Conservation (phyloP, 352 stramenopile species). For the Globisporangium acanthophoron region DNA sequence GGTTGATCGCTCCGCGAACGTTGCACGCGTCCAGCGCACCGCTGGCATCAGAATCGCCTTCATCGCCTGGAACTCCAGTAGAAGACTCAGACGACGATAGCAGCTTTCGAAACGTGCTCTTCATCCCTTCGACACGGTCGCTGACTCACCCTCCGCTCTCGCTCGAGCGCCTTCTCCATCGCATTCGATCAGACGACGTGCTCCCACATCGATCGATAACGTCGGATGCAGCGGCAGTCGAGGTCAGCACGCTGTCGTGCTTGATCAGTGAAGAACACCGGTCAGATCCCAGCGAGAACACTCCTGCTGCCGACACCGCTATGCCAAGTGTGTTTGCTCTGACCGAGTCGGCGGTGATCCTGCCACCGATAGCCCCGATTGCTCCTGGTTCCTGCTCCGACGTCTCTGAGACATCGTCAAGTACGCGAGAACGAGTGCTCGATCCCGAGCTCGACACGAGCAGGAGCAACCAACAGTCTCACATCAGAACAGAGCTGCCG, state of each 20-base stretch:
- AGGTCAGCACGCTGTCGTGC: neutral
- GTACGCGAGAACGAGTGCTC: no score
- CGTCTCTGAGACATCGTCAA: no score
- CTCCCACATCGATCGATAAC: neutral
- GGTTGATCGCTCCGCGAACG: slow-evolving; percentile 1
- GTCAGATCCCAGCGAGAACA: no score
- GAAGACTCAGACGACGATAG: neutral
- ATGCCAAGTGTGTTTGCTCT: slow-evolving; percentile 1
- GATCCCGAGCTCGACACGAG: no score
- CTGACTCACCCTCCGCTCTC: slow-evolving; percentile 1
- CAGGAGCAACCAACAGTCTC: no score
- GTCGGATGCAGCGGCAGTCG: neutral
- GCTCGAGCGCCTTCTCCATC: slow-evolving; percentile 6
- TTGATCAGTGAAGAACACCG: neutral
- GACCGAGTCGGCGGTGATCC: neutral
- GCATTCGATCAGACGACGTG: neutral
- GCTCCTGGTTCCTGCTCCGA: neutral
- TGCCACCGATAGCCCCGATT: neutral
- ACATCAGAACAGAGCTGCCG: no score
- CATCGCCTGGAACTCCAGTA: neutral
- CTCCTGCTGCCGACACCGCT: neutral
- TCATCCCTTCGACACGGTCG: slow-evolving; percentile 3
- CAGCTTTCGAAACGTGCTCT: slow-evolving; percentile 1
- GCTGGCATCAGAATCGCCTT: neutral
- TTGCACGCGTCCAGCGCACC: neutral